phyloP scores from a whole-genome alignment of 192 early-diverging fungal genomes.

The Diversispora eburnea region DNA sequence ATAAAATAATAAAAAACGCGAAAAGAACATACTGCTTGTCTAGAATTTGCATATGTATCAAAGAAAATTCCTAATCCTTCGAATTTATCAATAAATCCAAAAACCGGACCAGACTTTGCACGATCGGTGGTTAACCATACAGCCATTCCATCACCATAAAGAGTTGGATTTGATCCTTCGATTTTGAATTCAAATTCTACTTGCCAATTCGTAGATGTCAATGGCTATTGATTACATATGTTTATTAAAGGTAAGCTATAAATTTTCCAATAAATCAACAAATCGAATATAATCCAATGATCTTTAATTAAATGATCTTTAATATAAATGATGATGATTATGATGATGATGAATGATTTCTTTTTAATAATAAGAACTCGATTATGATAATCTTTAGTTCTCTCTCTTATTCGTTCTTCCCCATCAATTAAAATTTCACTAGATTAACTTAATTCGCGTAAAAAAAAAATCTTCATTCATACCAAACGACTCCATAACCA shows the following conservation, averaged over 20 bases:
- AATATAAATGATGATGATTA: too few species aligned
- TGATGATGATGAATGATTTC: too few species aligned
- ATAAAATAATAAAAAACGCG: neutral
- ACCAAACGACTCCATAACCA: conserved; percentile 74
- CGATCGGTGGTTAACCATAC: conserved; percentile 87
- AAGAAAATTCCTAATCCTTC: conserved; percentile 93
- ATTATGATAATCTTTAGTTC: too few species aligned
- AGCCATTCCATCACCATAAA: conserved; percentile 96
- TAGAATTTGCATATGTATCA: conserved; percentile 90
- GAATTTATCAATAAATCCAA: conserved; percentile 85
- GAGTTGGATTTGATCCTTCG: conserved; percentile 61
- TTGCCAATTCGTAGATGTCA: conserved; percentile 66
- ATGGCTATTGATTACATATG: conserved; percentile 40
- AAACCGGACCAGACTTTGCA: conserved; percentile 70
- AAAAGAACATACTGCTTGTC: conserved; percentile 42
- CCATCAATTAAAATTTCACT: too few species aligned
- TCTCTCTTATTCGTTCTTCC: too few species aligned
- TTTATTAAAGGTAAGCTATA: too few species aligned
- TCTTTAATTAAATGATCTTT: too few species aligned
- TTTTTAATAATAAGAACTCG: too few species aligned
- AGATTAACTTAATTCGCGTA: neutral
- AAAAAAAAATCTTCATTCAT: conserved; percentile 20
- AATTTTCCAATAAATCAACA: too few species aligned
- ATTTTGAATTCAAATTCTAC: conserved; percentile 94
- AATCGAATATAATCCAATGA: neutral